Base-by-base conservation (phyloP, 225 moss, liverwort and hornwort genomes). In the Pseudoscleropodium purum region DNA sequence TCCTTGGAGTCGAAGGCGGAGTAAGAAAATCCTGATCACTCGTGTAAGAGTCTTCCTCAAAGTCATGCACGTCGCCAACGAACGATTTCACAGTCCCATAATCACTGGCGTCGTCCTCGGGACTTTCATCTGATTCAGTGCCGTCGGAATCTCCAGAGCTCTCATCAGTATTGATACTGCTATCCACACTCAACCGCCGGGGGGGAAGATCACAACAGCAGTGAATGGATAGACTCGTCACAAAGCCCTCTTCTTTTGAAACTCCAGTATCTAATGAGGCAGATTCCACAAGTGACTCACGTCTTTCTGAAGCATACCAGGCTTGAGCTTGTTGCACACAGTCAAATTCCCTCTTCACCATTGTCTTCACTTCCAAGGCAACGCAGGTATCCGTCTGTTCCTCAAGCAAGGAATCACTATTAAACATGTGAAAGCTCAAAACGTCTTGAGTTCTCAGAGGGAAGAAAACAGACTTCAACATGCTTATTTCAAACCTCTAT, bases 371-470 rank as follows among this genome's bases (percentile, higher is more conserved):
- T 91, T 97, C 97, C 90, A 97, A 85, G 27, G 95, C 94, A 68
- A 98, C 89, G 91, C 96, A 98, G 24, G 97, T 98, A 91, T 98
- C 96, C 39, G 96, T 95, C 96, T 98, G 93, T 82, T 74, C 72
- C 52, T 79, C 90, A 84, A 82, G 60, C 76, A 91, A 89, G 51
- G 31, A 88, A 74, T 52, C 36, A 57, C 47, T 45, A 21, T 60
- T 49, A 33, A 52, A 63, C 51, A 34, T 45, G 51, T 51, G 88
- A 60, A 85, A 85, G 79, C 79, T 62, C 62, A 81, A 68, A 47
- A 60, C 51, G 41, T 9, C 29, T 78, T 36, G 29, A 84, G 21
- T 47, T 84, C 59, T 37, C 78, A 59, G 62, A 75, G 43, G 36
- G 23, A 10, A 39, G 54, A 51, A 39, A 76, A 20, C 43, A 63